phyloP scores from a whole-genome alignment of 2,329 filamentous ascomycete genomes.

The Scedosporium dehoogii region DNA sequence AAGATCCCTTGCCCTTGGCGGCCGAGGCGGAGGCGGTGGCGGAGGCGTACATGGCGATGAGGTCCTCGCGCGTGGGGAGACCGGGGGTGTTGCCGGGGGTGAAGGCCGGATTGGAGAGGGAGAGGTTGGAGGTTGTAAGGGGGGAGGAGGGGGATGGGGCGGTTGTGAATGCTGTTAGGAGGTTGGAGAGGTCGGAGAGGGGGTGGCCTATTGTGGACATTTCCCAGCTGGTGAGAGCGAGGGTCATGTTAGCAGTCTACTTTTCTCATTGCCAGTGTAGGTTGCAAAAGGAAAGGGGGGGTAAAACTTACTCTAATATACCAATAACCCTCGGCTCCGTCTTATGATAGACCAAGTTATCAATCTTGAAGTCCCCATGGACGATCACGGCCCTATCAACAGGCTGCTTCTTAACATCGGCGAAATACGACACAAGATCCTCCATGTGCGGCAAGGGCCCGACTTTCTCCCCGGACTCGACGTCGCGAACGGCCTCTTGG shows the following conservation, averaged over 20 bases:
- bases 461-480: constrained; percentile 66
- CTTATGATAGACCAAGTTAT: constrained; percentile 83
- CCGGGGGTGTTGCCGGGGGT: constrained; percentile 54
- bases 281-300: not conserved
- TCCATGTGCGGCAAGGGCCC: constrained; percentile 77
- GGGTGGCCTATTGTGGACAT: constrained; percentile 98
- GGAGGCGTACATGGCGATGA: constrained; percentile 29
- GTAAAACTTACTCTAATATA: constrained; percentile 61
- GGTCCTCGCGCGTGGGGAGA: constrained; percentile 35
- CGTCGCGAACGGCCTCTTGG: constrained; percentile 66
- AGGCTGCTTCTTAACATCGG: constrained; percentile 58
- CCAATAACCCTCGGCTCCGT: constrained; percentile 83
- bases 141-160: constrained; percentile 16
- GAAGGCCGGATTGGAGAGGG: constrained; percentile 37
- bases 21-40: not conserved
- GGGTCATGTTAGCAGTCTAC: constrained; percentile 3
- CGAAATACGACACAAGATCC: constrained; percentile 72
- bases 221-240: constrained; percentile 57
- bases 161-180: constrained; percentile 38
- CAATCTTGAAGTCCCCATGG: constrained; percentile 95
- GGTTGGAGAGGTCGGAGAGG: constrained; percentile 79
- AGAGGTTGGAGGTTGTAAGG: constrained; percentile 9
- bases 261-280: not conserved
- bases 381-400: constrained; percentile 69
- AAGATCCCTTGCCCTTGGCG: constrained; percentile 27